A percentile compares a stretch with the other conserved stretches of the same genome.
Conservation (phyloP, 306 rosid species). For the Inga laurina region DNA sequence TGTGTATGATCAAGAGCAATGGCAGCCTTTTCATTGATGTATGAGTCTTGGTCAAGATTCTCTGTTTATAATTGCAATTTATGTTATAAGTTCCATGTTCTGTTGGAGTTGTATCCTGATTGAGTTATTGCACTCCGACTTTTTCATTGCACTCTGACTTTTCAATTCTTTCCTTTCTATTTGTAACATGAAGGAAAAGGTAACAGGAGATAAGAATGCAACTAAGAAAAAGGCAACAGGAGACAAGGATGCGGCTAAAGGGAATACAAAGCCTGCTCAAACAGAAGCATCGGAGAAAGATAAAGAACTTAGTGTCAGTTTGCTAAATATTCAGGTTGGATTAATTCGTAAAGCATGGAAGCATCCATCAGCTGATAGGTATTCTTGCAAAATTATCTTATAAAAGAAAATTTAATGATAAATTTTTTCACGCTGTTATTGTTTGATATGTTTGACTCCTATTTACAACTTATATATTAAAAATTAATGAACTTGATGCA, state of each 20-base stretch:
- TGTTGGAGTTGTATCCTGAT: conserved; percentile 20
- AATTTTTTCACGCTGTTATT: conserved; percentile 6
- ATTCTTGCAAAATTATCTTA: conserved; percentile 25
- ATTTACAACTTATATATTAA: conserved; percentile 22
- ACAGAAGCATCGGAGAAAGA: conserved; percentile 61
- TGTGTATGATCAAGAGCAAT: neutral
- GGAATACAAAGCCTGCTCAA: conserved; percentile 59
- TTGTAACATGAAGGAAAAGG: conserved; percentile 51
- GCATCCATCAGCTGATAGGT: conserved; percentile 99
- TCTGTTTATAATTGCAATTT: conserved; percentile 4
- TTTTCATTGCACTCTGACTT: neutral
- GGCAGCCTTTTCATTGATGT: neutral
- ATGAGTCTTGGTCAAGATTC: neutral
- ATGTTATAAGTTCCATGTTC: conserved; percentile 18
- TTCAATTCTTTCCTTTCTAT: conserved; percentile 24
- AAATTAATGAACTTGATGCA: conserved; percentile 38
- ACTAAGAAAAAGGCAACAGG: conserved; percentile 48
- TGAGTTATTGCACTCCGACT: conserved; percentile 10
- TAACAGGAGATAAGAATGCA: conserved; percentile 46
- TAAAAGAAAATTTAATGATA: conserved; percentile 4
- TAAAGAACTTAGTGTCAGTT: conserved; percentile 82
- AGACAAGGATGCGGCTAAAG: conserved; percentile 53
- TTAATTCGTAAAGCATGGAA: conserved; percentile 89
- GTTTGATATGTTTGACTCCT: conserved; percentile 23
- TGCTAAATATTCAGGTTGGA: conserved; percentile 92